Conservation (phyloP, 2,329 filamentous ascomycete species). For the Trichothecium roseum region DNA sequence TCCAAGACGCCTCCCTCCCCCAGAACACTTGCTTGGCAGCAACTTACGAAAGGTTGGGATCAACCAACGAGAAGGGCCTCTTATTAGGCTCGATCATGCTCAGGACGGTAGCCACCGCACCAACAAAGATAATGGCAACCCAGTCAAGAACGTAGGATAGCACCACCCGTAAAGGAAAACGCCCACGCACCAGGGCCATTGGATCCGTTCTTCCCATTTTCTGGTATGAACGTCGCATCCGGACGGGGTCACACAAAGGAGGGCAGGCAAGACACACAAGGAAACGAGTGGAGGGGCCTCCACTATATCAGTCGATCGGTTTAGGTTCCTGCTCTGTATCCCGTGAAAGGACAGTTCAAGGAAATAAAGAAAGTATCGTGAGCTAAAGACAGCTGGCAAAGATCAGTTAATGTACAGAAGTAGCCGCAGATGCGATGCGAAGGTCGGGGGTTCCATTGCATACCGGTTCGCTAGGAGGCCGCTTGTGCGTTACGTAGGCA, state of each 20-base stretch:
- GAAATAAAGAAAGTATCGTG: too few relatives aligned
- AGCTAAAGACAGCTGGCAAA: too few relatives aligned
- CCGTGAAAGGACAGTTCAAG: too few relatives aligned
- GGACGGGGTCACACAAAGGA: not conserved
- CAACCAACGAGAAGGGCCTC: slow-evolving; percentile 58
- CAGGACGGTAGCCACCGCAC: slow-evolving; percentile 47
- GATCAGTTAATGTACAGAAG: too few relatives aligned
- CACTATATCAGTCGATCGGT: too few relatives aligned
- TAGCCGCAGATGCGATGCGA: too few relatives aligned
- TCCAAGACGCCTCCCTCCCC: too few relatives aligned
- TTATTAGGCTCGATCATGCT: slow-evolving; percentile 52
- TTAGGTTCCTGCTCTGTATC: too few relatives aligned
- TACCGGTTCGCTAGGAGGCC: too few relatives aligned
- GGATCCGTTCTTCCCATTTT: slow-evolving; percentile 5
- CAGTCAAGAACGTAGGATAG: slow-evolving; percentile 68
- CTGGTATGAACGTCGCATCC: slow-evolving; percentile 2
- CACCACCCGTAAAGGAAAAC: slow-evolving; percentile 18
- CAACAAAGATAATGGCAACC: slow-evolving; percentile 53
- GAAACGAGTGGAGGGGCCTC: not conserved
- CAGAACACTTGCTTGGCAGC: too few relatives aligned
- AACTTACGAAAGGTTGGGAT: slow-evolving; percentile 62
- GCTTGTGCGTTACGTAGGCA: too few relatives aligned
- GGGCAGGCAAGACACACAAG: not conserved
- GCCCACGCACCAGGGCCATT: slow-evolving; percentile 10
- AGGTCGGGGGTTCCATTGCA: too few relatives aligned